Evolutionary conservation across 2,329 filamentous ascomycete species (phyloP), one percentile per base, ranked within the genome.

Genomic region (Calonectria pauciramosa): DNA sequence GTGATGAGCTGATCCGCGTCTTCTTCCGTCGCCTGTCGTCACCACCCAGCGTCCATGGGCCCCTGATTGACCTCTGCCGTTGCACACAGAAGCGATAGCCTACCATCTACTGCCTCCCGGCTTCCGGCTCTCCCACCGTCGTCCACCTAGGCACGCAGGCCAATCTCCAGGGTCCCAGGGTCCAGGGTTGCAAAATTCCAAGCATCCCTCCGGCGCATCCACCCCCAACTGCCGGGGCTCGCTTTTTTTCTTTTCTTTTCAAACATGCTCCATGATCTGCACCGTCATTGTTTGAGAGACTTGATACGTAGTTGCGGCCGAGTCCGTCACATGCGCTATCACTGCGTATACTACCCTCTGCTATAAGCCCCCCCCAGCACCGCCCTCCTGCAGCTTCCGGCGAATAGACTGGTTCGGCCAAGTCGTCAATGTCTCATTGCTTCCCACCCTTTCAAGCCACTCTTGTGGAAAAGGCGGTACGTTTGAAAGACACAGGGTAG

Each of bases 1-100:
- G 70, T 52, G 71, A 76, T 80, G 77, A 79, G 67, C 77, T 80
- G 78, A 80, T 78, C 49, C 49, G 68, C 70, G 59, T 65, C 44
- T 71, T 68, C 44, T 71, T 65, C 51, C 38, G 68, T 71, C 63
- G 70, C 71, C 71, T 49, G 59, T 26, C 36, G 56, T 54, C 71
- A 64, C 64, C 38, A 70, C 65, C 66, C 30, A 70, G 76, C 70
- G 36, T 54, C 60, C 60, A 65, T 70, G 66, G 72, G 67, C 70
- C 56, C 70, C 67, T 79, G 71, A 66, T 71, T 71, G 68, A 59
- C 73, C 72, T 71, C 59, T 66, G 72, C 66, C 75, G 68, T 64
- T 54, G 60, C 52, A 69, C 47, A 70, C 52, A 64, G 72, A 38
- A 65, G 70, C 67, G 71, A 66, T 72, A 72, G 66, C 74, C 64